These are phyloP conservation scores for Euptelea pleiosperma DNA, from an alignment of 164 flowering plant species.

Conservation along the genomic window DNA sequence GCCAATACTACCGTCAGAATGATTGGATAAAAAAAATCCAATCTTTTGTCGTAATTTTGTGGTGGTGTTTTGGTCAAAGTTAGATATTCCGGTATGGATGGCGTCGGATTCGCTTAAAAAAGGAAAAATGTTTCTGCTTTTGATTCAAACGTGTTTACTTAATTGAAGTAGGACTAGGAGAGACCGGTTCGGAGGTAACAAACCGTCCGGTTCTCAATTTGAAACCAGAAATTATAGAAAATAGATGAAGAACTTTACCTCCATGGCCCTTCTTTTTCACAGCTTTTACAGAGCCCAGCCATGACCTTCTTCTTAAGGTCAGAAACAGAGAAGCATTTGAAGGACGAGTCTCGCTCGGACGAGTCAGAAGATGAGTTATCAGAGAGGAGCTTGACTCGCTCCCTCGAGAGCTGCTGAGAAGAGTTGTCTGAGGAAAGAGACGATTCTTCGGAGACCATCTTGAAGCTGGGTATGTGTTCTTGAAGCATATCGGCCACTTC, in stretches of 20 bases:
- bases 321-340: conserved; percentile 90
- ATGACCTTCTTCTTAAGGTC: conserved; percentile 87
- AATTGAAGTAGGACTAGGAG: no score
- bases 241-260: conserved; percentile 55
- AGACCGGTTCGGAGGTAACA: no score
- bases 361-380: conserved; percentile 29
- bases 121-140: no score
- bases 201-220: no score
- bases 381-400: conserved; percentile 63
- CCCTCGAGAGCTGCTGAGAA: conserved; percentile 52
- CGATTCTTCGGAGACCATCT: conserved; percentile 49
- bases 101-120: no score
- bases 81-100: no score
- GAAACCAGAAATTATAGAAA: no score
- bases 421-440: conserved; percentile 48
- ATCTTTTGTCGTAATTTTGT: no score
- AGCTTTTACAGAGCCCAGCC: conserved; percentile 63
- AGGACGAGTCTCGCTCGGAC: conserved; percentile 29
- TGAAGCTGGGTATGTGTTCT: conserved; percentile 85
- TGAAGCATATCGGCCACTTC: conserved; percentile 94
- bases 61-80: no score
- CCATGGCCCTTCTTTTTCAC: conserved; percentile 88
- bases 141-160: no score
- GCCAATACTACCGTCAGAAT: no score
- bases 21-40: no score